Percentiles rank a stretch among this genome's conserved stretches.
Evolutionary conservation across 1,284 basidiomycete genomes (phyloP).

Genomic region (Rhodotorula sp.): DNA sequence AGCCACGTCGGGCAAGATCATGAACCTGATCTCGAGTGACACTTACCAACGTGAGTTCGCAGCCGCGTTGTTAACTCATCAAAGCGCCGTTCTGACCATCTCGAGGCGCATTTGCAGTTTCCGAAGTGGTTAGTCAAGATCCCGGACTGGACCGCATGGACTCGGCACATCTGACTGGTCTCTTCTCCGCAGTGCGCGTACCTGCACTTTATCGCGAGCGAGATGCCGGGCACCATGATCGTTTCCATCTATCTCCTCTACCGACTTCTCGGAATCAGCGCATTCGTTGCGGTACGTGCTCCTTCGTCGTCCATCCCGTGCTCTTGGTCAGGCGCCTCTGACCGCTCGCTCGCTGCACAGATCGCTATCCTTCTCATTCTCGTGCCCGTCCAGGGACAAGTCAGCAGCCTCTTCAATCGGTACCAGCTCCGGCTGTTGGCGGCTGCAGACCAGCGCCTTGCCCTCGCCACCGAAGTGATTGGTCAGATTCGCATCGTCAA

Average conservation of each 20-base stretch:
- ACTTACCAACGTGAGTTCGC: slow-evolving; percentile 50
- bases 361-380: slow-evolving; percentile 50
- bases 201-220: slow-evolving; percentile 50
- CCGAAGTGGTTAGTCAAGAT: slow-evolving; percentile 30
- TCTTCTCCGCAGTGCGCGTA: slow-evolving; percentile 44
- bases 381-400: slow-evolving; percentile 50
- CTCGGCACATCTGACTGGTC: too few species aligned
- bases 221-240: slow-evolving; percentile 52
- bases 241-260: slow-evolving; percentile 54
- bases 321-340: slow-evolving; percentile 21
- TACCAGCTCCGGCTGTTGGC: slow-evolving; percentile 53
- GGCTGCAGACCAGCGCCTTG: slow-evolving; percentile 57
- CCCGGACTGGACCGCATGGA: neutral
- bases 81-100: neutral
- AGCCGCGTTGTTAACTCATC: slow-evolving; percentile 39
- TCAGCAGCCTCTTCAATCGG: slow-evolving; percentile 52
- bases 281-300: slow-evolving; percentile 49
- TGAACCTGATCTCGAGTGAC: slow-evolving; percentile 58
- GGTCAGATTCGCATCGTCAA: slow-evolving; percentile 54
- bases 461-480: slow-evolving; percentile 57
- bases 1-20: slow-evolving; percentile 54
- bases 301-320: slow-evolving; percentile 23
- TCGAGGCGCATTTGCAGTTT: slow-evolving; percentile 31
- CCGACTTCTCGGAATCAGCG: slow-evolving; percentile 52
- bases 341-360: neutral